Conservation (phyloP, 805 yeast genomes). For the Wickerhamiella occidentalis region DNA sequence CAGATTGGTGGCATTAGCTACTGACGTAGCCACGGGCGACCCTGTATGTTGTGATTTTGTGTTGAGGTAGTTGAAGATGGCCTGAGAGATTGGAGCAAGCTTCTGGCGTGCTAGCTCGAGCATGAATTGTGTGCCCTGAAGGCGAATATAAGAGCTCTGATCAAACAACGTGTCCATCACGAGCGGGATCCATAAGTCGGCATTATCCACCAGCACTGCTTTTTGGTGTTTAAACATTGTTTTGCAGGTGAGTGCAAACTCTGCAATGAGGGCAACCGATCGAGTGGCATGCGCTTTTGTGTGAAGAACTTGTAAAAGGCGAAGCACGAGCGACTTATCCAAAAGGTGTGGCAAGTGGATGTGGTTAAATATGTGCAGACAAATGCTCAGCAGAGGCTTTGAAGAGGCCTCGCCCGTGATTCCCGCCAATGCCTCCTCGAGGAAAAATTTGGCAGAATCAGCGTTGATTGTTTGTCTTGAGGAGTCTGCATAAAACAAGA, state of each 20-base stretch:
- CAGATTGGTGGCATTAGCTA: not conserved
- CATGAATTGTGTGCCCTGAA: slow-evolving; percentile 6
- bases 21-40: not conserved
- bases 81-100: not conserved
- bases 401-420: slow-evolving; percentile 11
- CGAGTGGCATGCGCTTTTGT: not conserved
- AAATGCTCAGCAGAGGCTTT: slow-evolving; percentile 16
- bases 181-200: slow-evolving; percentile 7
- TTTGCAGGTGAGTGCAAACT: slow-evolving; percentile 8
- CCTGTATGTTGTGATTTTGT: not conserved
- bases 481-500: slow-evolving; percentile 10
- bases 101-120: slow-evolving; percentile 6
- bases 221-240: slow-evolving; percentile 7
- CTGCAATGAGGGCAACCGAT: slow-evolving; percentile 8
- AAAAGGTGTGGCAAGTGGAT: slow-evolving; percentile 9
- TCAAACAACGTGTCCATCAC: slow-evolving; percentile 10
- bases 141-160: slow-evolving; percentile 12
- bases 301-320: not conserved
- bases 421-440: slow-evolving; percentile 10
- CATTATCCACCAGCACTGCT: slow-evolving; percentile 2
- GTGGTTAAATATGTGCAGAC: slow-evolving; percentile 13
- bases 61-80: not conserved
- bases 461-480: not conserved
- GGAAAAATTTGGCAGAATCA: slow-evolving; percentile 5
- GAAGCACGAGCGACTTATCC: not conserved